phyloP scores from a whole-genome alignment of 2,329 filamentous ascomycete genomes.

The Fusarium sp. region DNA sequence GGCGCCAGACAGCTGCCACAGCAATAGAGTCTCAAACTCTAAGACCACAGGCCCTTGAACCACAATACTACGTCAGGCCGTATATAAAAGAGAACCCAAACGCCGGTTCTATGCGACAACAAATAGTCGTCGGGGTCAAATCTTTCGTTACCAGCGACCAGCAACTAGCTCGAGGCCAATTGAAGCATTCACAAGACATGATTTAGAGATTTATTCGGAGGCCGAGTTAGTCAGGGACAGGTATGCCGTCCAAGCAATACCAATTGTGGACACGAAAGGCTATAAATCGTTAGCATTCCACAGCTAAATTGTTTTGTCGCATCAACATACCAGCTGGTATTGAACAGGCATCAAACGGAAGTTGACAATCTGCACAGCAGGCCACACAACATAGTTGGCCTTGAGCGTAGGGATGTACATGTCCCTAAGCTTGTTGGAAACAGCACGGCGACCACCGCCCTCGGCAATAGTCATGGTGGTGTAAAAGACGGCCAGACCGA shows the following conservation, averaged over 20 bases:
- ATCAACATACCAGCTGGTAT: slow-evolving; percentile 86
- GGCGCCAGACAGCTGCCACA: not conserved
- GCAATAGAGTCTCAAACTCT: not conserved
- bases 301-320: not conserved
- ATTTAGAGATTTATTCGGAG: slow-evolving; percentile 66
- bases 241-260: slow-evolving; percentile 98
- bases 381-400: slow-evolving; percentile 96
- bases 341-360: slow-evolving; percentile 95
- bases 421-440: slow-evolving; percentile 88
- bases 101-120: slow-evolving; percentile 22
- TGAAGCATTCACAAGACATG: not conserved
- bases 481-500: slow-evolving; percentile 90
- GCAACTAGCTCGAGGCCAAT: not conserved
- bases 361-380: slow-evolving; percentile 94
- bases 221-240: slow-evolving; percentile 91
- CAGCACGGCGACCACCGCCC: slow-evolving; percentile 84
- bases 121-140: not conserved
- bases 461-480: slow-evolving; percentile 96
- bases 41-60: not conserved
- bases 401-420: slow-evolving; percentile 95
- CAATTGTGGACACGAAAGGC: slow-evolving; percentile 95
- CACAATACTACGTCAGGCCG: not conserved
- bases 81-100: slow-evolving; percentile 7
- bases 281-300: slow-evolving; percentile 54
- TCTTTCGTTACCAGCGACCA: slow-evolving; percentile 3